A percentile compares a stretch with the other conserved stretches of the same genome.
phyloP scores from a whole-genome alignment of 2,329 filamentous ascomycete genomes.

The Aspergillus latus region DNA sequence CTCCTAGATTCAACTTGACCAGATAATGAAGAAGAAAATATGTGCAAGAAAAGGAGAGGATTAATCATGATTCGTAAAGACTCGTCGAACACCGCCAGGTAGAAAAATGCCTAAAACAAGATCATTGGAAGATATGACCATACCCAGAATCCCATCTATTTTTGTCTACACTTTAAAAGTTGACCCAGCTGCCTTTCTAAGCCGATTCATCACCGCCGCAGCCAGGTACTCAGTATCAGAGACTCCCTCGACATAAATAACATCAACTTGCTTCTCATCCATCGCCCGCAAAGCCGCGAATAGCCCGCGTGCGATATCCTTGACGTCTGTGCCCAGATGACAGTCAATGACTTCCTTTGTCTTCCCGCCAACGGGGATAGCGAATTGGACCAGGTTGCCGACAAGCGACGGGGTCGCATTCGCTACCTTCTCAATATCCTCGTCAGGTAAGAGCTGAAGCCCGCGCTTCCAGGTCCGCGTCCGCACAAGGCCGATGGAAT shows the following conservation, averaged over 20 bases:
- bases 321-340: conserved; percentile 67
- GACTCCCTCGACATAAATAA: conserved; percentile 90
- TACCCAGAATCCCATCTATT: neutral
- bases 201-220: conserved; percentile 80
- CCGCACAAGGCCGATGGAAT: conserved; percentile 41
- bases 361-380: conserved; percentile 27
- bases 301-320: conserved; percentile 77
- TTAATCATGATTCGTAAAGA: conserved; percentile 1
- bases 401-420: conserved; percentile 27
- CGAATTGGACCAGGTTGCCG: conserved; percentile 29
- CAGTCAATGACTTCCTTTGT: conserved; percentile 62
- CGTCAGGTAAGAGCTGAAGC: conserved; percentile 26
- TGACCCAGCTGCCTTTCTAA: conserved; percentile 71
- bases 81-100: neutral
- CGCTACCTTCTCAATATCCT: conserved; percentile 23
- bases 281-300: conserved; percentile 86
- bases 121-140: neutral
- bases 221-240: conserved; percentile 73
- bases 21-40: neutral
- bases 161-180: conserved; percentile 48
- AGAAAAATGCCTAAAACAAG: neutral
- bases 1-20: neutral
- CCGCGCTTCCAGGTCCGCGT: conserved; percentile 40
- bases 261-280: conserved; percentile 73
- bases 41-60: neutral